A percentile compares a stretch with the other conserved stretches of the same genome.
These are phyloP conservation scores for Dissoconium aciculare DNA, from an alignment of 2,329 filamentous ascomycete genomes.

Conservation along the genomic window DNA sequence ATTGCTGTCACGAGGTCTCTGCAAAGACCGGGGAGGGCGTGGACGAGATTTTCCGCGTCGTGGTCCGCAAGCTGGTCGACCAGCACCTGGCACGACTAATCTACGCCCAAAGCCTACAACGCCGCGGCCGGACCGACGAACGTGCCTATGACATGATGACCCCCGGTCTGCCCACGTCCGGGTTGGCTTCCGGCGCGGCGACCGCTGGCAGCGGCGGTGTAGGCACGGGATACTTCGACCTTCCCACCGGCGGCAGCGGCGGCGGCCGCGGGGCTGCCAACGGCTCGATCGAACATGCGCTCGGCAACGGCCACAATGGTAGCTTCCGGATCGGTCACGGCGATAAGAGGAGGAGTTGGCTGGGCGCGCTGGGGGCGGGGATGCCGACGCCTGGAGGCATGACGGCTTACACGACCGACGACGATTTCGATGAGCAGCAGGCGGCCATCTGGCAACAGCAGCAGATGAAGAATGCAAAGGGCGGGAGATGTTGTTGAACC, in stretches of 20 bases:
- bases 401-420: slow-evolving; percentile 16
- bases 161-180: slow-evolving; percentile 26
- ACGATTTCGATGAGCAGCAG: slow-evolving; percentile 14
- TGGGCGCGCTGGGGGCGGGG: slow-evolving; percentile 38
- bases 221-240: slow-evolving; percentile 32
- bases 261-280: neutral
- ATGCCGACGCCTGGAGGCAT: slow-evolving; percentile 26
- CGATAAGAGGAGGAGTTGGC: slow-evolving; percentile 52
- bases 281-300: slow-evolving; percentile 32
- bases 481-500: slow-evolving; percentile 19
- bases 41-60: slow-evolving; percentile 87
- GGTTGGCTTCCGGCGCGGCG: slow-evolving; percentile 11
- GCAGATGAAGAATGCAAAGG: slow-evolving; percentile 12
- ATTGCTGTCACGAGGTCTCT: slow-evolving; percentile 92
- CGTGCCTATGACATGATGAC: slow-evolving; percentile 28
- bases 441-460: too few relatives aligned
- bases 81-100: slow-evolving; percentile 45
- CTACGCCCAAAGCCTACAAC: too few relatives aligned
- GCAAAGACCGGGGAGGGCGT: slow-evolving; percentile 90
- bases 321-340: slow-evolving; percentile 45
- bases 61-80: slow-evolving; percentile 72
- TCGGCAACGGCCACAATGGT: slow-evolving; percentile 33
- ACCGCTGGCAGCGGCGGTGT: neutral
- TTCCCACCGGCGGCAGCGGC: slow-evolving; percentile 26
- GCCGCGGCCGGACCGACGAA: slow-evolving; percentile 35